phyloP scores from a whole-genome alignment of 306 rosid species.

The Sophora flavescens region DNA sequence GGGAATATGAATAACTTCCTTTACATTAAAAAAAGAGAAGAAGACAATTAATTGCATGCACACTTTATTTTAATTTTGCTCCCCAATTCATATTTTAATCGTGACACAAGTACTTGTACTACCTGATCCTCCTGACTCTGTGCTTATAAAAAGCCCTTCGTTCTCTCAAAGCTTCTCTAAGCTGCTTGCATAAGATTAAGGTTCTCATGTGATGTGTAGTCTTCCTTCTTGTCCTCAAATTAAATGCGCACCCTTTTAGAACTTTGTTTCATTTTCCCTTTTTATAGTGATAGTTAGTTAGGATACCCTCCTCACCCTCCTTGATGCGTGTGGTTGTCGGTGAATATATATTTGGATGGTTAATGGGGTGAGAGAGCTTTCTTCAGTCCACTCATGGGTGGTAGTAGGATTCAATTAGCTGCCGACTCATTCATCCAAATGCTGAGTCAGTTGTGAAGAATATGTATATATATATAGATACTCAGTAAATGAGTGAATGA shows the following conservation, averaged over 20 bases:
- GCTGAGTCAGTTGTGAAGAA: conserved; percentile 50
- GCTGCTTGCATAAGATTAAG: conserved; percentile 6
- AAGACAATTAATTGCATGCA: background rate
- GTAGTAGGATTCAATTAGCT: conserved; percentile 74
- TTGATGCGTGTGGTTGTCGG: background rate
- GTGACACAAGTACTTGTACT: background rate
- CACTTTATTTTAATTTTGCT: conserved; percentile 12
- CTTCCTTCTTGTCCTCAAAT: background rate
- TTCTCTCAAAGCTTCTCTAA: conserved; percentile 27
- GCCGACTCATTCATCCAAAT: conserved; percentile 99
- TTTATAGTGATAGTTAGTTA: background rate
- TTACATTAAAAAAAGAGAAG: conserved; percentile 1
- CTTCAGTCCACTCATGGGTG: conserved; percentile 91
- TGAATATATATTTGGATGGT: background rate
- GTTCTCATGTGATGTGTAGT: background rate
- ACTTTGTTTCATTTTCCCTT: background rate
- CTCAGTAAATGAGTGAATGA: conserved; percentile 93
- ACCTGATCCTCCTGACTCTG: conserved; percentile 10
- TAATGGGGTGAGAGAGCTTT: conserved; percentile 65
- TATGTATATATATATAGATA: background rate
- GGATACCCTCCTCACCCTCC: background rate
- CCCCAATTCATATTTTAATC: conserved; percentile 26
- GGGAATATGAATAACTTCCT: conserved; percentile 68
- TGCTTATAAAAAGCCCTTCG: conserved; percentile 61
- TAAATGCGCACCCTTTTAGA: background rate